These are phyloP conservation scores for Phytopythium ostracodes DNA, from an alignment of 352 stramenopile species.

Conservation along the genomic window DNA sequence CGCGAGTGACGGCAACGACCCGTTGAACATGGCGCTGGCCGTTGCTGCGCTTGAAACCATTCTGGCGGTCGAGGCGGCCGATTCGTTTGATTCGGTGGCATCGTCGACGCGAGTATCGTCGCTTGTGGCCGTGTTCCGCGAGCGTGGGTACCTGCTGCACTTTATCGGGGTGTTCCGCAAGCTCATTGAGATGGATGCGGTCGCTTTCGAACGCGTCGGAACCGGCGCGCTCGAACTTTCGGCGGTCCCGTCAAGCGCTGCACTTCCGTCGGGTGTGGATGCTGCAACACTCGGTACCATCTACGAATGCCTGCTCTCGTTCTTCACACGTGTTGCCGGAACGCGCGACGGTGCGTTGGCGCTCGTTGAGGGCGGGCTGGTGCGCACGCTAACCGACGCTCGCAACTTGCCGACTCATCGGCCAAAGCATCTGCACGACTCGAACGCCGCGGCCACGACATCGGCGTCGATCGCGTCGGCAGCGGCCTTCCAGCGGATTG, in stretches of 20 bases:
- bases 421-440: constrained; percentile 48
- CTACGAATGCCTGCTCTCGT: constrained; percentile 81
- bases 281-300: constrained; percentile 68
- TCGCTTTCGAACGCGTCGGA: constrained; percentile 31
- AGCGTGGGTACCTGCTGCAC: constrained; percentile 75
- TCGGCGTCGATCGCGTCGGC: constrained; percentile 25
- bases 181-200: constrained; percentile 64
- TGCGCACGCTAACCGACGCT: constrained; percentile 57
- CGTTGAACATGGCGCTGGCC: constrained; percentile 76
- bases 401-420: constrained; percentile 65
- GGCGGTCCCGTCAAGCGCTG: constrained; percentile 33
- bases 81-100: background rate
- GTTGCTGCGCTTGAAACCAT: constrained; percentile 71
- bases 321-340: constrained; percentile 61
- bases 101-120: constrained; percentile 15
- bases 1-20: constrained; percentile 71
- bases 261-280: constrained; percentile 47
- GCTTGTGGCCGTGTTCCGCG: constrained; percentile 55
- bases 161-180: constrained; percentile 78
- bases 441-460: constrained; percentile 22
- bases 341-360: constrained; percentile 61
- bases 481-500: constrained; percentile 54
- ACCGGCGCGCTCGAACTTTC: constrained; percentile 24
- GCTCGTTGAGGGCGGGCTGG: constrained; percentile 64
- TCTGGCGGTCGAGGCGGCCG: constrained; percentile 37